Percentiles rank a stretch among this genome's conserved stretches.
phyloP scores from a whole-genome alignment of 257 asterid genomes.

The Gentiana macrophylla region DNA sequence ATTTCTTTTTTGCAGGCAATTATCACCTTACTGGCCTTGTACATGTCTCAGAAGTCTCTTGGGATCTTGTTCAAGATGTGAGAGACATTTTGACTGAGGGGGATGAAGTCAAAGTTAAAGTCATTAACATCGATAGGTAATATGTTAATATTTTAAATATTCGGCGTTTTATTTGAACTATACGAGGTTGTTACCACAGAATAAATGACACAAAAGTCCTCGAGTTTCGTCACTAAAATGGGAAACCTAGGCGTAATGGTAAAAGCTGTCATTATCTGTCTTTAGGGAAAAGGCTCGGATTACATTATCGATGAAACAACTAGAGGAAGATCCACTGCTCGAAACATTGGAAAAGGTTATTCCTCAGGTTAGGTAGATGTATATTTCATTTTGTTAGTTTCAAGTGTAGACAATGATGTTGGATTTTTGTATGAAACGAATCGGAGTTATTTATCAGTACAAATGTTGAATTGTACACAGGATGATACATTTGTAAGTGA shows the following conservation, averaged over 20 bases:
- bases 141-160: constrained; percentile 1
- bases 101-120: constrained; percentile 71
- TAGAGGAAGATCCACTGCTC: constrained; percentile 87
- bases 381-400: neutral
- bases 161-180: neutral
- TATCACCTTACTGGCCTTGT: constrained; percentile 82
- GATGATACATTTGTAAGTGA: constrained; percentile 28
- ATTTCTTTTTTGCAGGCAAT: constrained; percentile 37
- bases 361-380: constrained; percentile 52
- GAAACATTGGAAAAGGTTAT: constrained; percentile 93
- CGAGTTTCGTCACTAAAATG: too few species aligned
- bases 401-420: neutral
- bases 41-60: constrained; percentile 92
- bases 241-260: too few species aligned
- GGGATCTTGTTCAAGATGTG: constrained; percentile 92
- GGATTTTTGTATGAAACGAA: neutral
- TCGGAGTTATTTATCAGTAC: too few species aligned
- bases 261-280: too few species aligned
- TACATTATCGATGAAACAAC: constrained; percentile 77
- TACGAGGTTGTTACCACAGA: neutral
- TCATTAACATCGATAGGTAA: constrained; percentile 66
- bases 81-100: constrained; percentile 75
- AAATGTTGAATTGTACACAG: constrained; percentile 19
- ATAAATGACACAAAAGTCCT: too few species aligned
- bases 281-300: constrained; percentile 59